These are phyloP conservation scores for Russula emetica DNA, from an alignment of 768 basidiomycete genomes.

Conservation along the genomic window DNA sequence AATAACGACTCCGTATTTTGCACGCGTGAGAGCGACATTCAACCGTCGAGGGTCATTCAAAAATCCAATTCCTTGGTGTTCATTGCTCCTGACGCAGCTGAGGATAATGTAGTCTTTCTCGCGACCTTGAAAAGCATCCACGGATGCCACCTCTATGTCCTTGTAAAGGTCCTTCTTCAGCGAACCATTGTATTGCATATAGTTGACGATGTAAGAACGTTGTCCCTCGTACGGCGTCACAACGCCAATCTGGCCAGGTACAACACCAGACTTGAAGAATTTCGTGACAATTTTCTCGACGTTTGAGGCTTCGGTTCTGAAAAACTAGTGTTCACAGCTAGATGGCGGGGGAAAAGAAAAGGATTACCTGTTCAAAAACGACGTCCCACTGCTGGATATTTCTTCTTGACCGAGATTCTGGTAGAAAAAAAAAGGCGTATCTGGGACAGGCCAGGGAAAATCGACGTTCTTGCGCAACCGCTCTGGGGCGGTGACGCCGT, in stretches of 20 bases:
- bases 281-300: constrained; percentile 99
- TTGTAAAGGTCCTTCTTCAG: constrained; percentile 99
- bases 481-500: constrained; percentile 98
- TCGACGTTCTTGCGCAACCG: constrained; percentile 96
- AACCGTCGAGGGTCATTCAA: constrained; percentile 94
- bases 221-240: constrained; percentile 99
- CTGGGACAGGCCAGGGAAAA: constrained; percentile 96
- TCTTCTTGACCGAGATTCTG: constrained; percentile 99
- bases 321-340: constrained; percentile 14
- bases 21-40: constrained; percentile 95
- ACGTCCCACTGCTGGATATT: constrained; percentile 97
- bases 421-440: constrained; percentile 99
- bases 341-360: constrained; percentile 14
- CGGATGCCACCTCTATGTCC: constrained; percentile 98
- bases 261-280: constrained; percentile 98
- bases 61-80: constrained; percentile 99
- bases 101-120: constrained; percentile 99
- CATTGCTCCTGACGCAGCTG: constrained; percentile 95
- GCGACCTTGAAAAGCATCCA: constrained; percentile 98
- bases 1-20: constrained; percentile 97
- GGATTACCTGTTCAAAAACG: constrained; percentile 85
- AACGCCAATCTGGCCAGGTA: constrained; percentile 93
- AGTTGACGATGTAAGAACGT: constrained; percentile 96
- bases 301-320: constrained; percentile 94
- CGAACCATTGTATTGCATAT: constrained; percentile 99